These are phyloP conservation scores for Cladosporium austrohemisphaericum DNA, from an alignment of 2,329 filamentous ascomycete species.

Conservation along the genomic window DNA sequence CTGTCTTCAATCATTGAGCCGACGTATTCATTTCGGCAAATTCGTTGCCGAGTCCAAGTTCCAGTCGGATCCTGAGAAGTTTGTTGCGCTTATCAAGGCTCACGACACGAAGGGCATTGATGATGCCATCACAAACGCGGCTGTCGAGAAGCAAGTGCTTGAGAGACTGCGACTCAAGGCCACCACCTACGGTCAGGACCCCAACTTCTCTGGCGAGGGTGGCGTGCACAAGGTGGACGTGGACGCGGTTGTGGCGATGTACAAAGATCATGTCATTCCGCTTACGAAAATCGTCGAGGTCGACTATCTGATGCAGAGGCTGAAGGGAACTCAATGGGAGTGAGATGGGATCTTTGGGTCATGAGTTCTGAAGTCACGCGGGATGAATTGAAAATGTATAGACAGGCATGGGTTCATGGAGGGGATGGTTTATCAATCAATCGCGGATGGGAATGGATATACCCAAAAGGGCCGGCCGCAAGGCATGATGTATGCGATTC, in stretches of 20 bases:
- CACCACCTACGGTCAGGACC: slow-evolving; percentile 88
- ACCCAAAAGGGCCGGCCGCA: too few species aligned
- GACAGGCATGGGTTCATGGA: too few species aligned
- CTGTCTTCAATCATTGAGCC: slow-evolving; percentile 82
- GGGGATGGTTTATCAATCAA: too few species aligned
- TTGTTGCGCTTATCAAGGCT: slow-evolving; percentile 76
- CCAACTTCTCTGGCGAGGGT: slow-evolving; percentile 53
- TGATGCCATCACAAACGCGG: slow-evolving; percentile 82
- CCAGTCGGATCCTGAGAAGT: slow-evolving; percentile 72
- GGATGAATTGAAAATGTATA: too few species aligned
- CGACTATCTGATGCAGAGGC: slow-evolving; percentile 92
- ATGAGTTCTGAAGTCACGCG: too few species aligned
- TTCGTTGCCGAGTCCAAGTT: slow-evolving; percentile 98
- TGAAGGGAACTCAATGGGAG: slow-evolving; percentile 56
- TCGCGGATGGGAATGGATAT: too few species aligned
- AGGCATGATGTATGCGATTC: too few species aligned
- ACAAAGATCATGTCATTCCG: slow-evolving; percentile 88
- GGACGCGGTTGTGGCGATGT: slow-evolving; percentile 86
- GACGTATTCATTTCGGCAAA: slow-evolving; percentile 95
- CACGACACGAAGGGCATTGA: slow-evolving; percentile 78
- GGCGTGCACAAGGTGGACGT: slow-evolving; percentile 73
- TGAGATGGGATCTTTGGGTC: too few species aligned
- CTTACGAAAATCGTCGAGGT: slow-evolving; percentile 98
- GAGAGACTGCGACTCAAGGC: slow-evolving; percentile 84
- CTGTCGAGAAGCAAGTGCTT: slow-evolving; percentile 87